These are phyloP conservation scores for Onygena corvina DNA, from an alignment of 2,329 filamentous ascomycete genomes.

Conservation along the genomic window DNA sequence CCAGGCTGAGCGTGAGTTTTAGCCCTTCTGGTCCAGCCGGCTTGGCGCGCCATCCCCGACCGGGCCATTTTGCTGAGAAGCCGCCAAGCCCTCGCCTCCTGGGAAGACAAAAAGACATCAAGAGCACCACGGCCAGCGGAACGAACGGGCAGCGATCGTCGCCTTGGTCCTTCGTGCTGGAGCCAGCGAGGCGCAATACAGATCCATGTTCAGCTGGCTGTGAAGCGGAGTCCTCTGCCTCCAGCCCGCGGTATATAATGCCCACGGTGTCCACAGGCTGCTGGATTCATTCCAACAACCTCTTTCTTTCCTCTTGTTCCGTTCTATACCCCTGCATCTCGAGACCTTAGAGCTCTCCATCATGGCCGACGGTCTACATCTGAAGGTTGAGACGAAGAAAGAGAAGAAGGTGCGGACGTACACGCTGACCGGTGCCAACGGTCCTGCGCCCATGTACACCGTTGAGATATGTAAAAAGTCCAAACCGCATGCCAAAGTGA, in stretches of 20 bases:
- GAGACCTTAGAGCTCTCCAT: not conserved
- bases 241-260: not conserved
- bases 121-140: no score
- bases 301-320: not conserved
- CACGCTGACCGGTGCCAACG: conserved; percentile 8
- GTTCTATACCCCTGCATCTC: no score
- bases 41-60: not conserved
- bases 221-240: not conserved
- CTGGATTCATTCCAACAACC: not conserved
- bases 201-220: not conserved
- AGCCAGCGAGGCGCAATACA: not conserved
- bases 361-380: not conserved
- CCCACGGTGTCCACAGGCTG: not conserved
- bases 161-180: no score
- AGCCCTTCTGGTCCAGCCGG: not conserved
- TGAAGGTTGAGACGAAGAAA: not conserved
- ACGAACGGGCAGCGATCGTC: no score
- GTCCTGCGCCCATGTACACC: conserved; percentile 11
- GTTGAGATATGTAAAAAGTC: conserved; percentile 10
- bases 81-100: conserved; percentile 1
- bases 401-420: conserved; percentile 3
- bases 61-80: not conserved
- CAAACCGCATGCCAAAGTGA: conserved; percentile 11
- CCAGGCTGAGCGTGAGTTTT: not conserved
- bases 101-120: not conserved